Evolutionary conservation across 768 basidiomycete species (phyloP).

Genomic region (Tubosaeta sp.): DNA sequence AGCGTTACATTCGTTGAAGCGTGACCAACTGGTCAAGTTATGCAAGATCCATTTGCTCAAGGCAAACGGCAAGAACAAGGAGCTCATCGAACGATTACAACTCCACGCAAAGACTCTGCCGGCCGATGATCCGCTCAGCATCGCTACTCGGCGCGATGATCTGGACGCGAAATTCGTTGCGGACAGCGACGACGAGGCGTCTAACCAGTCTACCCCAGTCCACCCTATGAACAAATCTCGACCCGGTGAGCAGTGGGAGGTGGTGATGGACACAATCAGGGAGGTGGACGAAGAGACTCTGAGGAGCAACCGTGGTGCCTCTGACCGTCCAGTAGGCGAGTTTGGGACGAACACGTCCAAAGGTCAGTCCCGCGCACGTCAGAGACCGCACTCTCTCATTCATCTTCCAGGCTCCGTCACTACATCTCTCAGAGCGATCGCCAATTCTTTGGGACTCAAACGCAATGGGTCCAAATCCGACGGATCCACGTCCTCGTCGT

Average conservation of each 20-base stretch:
- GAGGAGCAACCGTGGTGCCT: conserved; percentile 40
- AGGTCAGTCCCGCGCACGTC: conserved; percentile 37
- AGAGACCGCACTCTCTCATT: neutral
- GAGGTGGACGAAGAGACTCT: conserved; percentile 54
- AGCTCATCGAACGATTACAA: conserved; percentile 67
- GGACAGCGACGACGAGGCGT: conserved; percentile 31
- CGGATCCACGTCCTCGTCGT: conserved; percentile 27
- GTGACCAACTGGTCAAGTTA: conserved; percentile 78
- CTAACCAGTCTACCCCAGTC: conserved; percentile 19
- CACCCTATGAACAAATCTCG: conserved; percentile 36
- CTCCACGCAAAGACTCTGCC: conserved; percentile 64
- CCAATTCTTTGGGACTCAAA: conserved; percentile 71
- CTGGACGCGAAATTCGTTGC: conserved; percentile 27
- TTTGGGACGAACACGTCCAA: conserved; percentile 72
- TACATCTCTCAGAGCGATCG: conserved; percentile 73
- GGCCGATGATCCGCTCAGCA: conserved; percentile 49
- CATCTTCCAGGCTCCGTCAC: conserved; percentile 48
- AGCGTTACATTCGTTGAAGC: conserved; percentile 76
- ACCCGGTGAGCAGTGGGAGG: conserved; percentile 79
- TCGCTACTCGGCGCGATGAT: conserved; percentile 50
- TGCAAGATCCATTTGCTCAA: conserved; percentile 83
- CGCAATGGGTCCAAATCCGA: conserved; percentile 31
- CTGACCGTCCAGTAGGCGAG: conserved; percentile 47
- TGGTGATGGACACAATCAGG: conserved; percentile 79
- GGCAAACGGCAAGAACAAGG: conserved; percentile 73